Evolutionary conservation across 1,284 basidiomycete genomes (phyloP).

Genomic region (Fomitopsis pinicola): DNA sequence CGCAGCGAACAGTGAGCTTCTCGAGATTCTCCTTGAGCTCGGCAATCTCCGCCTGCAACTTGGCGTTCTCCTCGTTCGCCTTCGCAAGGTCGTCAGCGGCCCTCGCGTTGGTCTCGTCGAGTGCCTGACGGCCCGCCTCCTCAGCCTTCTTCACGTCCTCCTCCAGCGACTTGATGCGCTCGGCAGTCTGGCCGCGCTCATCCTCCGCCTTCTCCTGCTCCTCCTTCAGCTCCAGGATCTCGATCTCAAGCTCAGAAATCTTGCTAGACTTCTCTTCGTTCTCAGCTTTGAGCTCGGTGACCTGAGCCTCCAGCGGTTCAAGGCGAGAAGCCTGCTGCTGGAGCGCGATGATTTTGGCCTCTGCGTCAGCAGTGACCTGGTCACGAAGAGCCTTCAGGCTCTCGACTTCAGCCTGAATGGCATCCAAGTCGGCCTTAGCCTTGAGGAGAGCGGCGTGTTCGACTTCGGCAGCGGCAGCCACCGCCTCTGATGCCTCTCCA

Average conservation of each 20-base stretch:
- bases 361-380: conserved; percentile 42
- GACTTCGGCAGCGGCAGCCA: conserved; percentile 45
- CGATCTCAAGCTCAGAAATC: conserved; percentile 75
- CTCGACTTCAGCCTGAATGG: conserved; percentile 50
- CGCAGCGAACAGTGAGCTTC: conserved; percentile 40
- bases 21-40: conserved; percentile 42
- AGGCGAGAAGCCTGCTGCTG: conserved; percentile 42
- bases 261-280: conserved; percentile 73
- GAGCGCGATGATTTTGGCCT: conserved; percentile 39
- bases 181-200: conserved; percentile 41
- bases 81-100: conserved; percentile 41
- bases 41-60: conserved; percentile 45
- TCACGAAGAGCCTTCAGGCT: conserved; percentile 48
- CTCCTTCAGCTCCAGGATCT: conserved; percentile 75
- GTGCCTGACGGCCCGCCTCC: conserved; percentile 44
- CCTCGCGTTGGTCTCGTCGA: conserved; percentile 49
- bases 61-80: conserved; percentile 36
- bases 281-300: conserved; percentile 55
- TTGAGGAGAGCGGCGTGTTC: conserved; percentile 63
- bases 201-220: conserved; percentile 63
- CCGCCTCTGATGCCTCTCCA: conserved; percentile 37
- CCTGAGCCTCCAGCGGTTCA: conserved; percentile 46
- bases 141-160: conserved; percentile 43
- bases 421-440: conserved; percentile 57
- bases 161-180: conserved; percentile 50